Evolutionary conservation across 2,329 filamentous ascomycete species (phyloP).

Genomic region (Alternaria tenuissima): DNA sequence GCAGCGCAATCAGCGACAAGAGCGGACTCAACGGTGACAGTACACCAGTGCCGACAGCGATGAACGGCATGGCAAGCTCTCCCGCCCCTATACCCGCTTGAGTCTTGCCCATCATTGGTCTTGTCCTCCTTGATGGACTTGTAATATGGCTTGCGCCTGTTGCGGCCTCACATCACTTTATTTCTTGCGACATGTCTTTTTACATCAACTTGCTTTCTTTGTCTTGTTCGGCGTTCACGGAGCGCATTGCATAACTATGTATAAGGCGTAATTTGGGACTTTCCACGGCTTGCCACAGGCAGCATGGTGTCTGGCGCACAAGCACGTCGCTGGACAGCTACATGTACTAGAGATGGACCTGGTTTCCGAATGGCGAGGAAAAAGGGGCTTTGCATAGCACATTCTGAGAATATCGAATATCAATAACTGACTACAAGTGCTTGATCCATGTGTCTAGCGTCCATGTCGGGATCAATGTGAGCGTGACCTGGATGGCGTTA

Average conservation of each 20-base stretch:
- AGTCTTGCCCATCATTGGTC: background rate
- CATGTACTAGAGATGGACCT: slow-evolving; percentile 9
- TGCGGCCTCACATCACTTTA: background rate
- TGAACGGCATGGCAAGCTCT: slow-evolving; percentile 58
- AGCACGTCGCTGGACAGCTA: background rate
- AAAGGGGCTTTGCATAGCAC: slow-evolving; percentile 11
- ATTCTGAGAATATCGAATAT: slow-evolving; percentile 4
- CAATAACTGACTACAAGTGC: background rate
- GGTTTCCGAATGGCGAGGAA: background rate
- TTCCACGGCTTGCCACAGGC: slow-evolving; percentile 26
- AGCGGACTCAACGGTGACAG: slow-evolving; percentile 63
- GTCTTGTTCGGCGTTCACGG: slow-evolving; percentile 39
- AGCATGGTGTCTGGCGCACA: slow-evolving; percentile 12
- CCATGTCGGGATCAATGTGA: background rate
- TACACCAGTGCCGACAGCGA: slow-evolving; percentile 54
- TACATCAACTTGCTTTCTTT: slow-evolving; percentile 15
- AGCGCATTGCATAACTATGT: slow-evolving; percentile 27
- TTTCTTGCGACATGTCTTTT: slow-evolving; percentile 20
- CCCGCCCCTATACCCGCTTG: slow-evolving; percentile 55
- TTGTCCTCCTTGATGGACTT: background rate
- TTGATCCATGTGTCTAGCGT: background rate
- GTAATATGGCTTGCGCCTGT: background rate
- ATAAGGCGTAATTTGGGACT: slow-evolving; percentile 28
- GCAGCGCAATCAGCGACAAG: slow-evolving; percentile 68
- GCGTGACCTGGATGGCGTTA: slow-evolving; percentile 18